Percentiles rank a stretch among this genome's conserved stretches.
Conservation (phyloP, 495 filamentous ascomycete species). For the Rostrohypoxylon terebratum region DNA sequence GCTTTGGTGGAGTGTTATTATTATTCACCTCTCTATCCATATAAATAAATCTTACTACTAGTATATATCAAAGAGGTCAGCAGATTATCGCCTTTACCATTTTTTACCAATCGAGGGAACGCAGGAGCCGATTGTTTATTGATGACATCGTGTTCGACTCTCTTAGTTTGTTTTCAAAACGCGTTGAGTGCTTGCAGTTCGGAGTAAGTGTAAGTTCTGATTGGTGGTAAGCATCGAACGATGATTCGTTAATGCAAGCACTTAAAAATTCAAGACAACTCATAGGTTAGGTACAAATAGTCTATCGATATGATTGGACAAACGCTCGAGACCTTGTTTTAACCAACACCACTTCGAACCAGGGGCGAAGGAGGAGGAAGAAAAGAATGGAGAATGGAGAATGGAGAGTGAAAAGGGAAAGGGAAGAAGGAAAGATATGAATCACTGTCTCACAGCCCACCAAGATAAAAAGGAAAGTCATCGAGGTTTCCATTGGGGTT, state of each 20-base stretch:
- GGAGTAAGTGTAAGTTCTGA: conserved; percentile 20
- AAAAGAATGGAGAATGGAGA: too few relatives aligned
- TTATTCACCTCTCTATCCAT: background rate
- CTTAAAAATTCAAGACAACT: conserved; percentile 43
- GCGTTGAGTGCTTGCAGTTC: conserved; percentile 41
- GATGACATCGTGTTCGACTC: background rate
- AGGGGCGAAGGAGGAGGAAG: conserved; percentile 17
- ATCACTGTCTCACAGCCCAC: conserved; percentile 16
- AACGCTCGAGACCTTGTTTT: conserved; percentile 28
- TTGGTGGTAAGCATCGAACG: conserved; percentile 8
- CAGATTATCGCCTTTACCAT: conserved; percentile 13
- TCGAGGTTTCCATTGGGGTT: background rate
- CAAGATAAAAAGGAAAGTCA: background rate
- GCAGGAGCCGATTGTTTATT: conserved; percentile 24
- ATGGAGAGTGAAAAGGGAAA: background rate
- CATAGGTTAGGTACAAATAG: conserved; percentile 23
- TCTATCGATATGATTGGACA: conserved; percentile 29
- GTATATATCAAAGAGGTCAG: conserved; percentile 26
- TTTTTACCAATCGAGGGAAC: conserved; percentile 21
- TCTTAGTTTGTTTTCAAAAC: conserved; percentile 32
- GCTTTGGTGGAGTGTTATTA: conserved; percentile 5
- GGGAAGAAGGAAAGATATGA: conserved; percentile 1
- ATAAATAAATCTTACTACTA: background rate
- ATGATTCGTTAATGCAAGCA: conserved; percentile 45
- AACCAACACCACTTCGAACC: conserved; percentile 26